Evolutionary conservation across 331 rosid species (phyloP).

Genomic region (Dryas integrifolia): DNA sequence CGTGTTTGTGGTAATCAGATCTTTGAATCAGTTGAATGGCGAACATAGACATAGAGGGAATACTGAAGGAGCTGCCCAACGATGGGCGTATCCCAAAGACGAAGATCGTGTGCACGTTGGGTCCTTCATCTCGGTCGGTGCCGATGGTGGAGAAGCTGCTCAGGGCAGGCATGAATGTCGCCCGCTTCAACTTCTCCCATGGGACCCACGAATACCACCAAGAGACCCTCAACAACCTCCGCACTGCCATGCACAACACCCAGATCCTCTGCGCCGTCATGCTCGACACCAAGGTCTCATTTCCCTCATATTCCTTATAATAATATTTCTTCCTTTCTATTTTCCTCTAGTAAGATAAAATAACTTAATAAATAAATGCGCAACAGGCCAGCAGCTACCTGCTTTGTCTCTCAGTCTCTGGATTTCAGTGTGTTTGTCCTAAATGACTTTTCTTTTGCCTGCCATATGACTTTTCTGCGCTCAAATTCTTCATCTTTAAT

Average conservation of each 20-base stretch:
- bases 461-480: not conserved
- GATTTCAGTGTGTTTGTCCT: too few relatives aligned
- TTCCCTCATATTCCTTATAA: not conserved
- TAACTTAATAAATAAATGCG: too few relatives aligned
- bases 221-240: conserved; percentile 84
- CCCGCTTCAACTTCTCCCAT: conserved; percentile 92
- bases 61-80: conserved; percentile 62
- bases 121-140: conserved; percentile 85
- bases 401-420: too few relatives aligned
- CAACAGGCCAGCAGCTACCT: too few relatives aligned
- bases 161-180: conserved; percentile 93
- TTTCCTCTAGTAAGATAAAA: too few relatives aligned
- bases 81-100: conserved; percentile 89
- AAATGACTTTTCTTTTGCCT: not conserved
- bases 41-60: conserved; percentile 87
- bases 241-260: conserved; percentile 75
- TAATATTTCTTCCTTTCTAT: not conserved
- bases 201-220: conserved; percentile 90
- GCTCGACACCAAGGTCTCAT: conserved; percentile 87
- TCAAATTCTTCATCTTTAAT: too few relatives aligned
- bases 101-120: conserved; percentile 87
- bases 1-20: too few relatives aligned
- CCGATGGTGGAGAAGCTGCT: conserved; percentile 78
- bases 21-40: conserved; percentile 42
- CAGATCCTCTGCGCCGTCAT: conserved; percentile 82